Base-by-base conservation (phyloP, 148 eudicot genomes). In the Rhododendron vialii region DNA sequence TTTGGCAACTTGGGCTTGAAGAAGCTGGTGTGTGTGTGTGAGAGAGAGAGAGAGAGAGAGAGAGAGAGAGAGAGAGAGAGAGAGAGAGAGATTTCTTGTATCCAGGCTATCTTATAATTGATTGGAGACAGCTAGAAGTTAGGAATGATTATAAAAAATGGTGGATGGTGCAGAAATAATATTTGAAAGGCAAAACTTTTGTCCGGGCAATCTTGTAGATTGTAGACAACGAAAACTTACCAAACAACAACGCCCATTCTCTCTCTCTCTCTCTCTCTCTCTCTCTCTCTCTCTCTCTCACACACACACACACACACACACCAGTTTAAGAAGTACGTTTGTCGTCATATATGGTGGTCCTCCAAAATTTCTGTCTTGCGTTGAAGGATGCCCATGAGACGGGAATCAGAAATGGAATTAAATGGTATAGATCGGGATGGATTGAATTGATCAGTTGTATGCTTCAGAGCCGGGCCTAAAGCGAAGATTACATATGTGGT, bases 101-200 rank as follows among this genome's bases (percentile, higher is more conserved):
- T 80, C 11, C n/a, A 55, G 65, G 47, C 69, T 51, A 81, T 55
- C 83, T 55, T 81, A 4, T 78, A 78, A 78, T 43, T 78, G 55
- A 45, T 78, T 24, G 81, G 33, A 78, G 53, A 12, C 55, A 43
- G 33, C 4, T 55, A 24, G 28, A 78, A 47, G 33, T 78, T 45
- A n/a, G 81, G 18, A 45, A 45, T 24, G 55, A 18, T 17, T 17
- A 18, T 4, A 18, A 77, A 51, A 41, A n/a, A 24, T 48, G 59
- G 30, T 48, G 82, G 59, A 79, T 28, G 30, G 59, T 48, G 26
- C 17, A 24, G 48, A 78, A 41, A 78, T 20, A 78, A 41, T 45
- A 78, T 78, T 78, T 22, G 81, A 26, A 10, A 22, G 28, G 81
- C 47, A 2, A 4, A 71, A 75, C 38, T 75, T 76, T 3, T 47